A percentile compares a stretch with the other conserved stretches of the same genome.
Conservation (phyloP, 192 early-diverging fungal genomes). For the Chytriomyces confervae region DNA sequence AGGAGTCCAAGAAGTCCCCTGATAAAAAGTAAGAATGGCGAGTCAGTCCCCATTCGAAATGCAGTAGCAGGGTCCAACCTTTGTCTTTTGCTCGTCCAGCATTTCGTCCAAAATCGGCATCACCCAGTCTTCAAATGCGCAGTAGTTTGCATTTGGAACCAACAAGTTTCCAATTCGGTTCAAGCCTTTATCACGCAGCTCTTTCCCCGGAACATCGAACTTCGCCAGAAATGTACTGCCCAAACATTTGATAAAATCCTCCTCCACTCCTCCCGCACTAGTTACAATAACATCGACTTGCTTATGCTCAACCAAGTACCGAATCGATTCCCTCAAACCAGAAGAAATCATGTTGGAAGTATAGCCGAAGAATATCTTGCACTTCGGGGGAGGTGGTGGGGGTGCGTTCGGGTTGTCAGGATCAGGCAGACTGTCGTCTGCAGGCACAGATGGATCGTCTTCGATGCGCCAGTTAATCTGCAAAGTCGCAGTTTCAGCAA, state of each 20-base stretch:
- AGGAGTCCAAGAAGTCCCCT: constrained; percentile 87
- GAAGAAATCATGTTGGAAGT: constrained; percentile 98
- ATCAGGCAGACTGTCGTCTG: constrained; percentile 59
- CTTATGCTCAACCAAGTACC: constrained; percentile 86
- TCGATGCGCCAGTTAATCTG: constrained; percentile 78
- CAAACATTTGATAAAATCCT: constrained; percentile 98
- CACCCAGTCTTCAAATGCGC: constrained; percentile 97
- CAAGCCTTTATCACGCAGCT: constrained; percentile 84
- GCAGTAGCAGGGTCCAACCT: constrained; percentile 46
- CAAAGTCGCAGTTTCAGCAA: constrained; percentile 17
- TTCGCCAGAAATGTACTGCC: constrained; percentile 85
- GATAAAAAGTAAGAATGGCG: background rate
- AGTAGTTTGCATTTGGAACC: constrained; percentile 99
- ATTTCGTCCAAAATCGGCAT: constrained; percentile 92
- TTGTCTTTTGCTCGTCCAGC: constrained; percentile 86
- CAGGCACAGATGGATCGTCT: constrained; percentile 76
- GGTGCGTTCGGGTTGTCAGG: constrained; percentile 58
- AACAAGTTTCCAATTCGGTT: constrained; percentile 97
- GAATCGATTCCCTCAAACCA: constrained; percentile 89
- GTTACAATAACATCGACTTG: constrained; percentile 86
- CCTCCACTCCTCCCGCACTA: constrained; percentile 94
- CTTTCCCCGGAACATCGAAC: constrained; percentile 77
- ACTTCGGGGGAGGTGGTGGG: constrained; percentile 72
- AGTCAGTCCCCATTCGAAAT: background rate
- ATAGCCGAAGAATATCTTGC: constrained; percentile 97